Base-by-base conservation (phyloP, 768 basidiomycete genomes). In the Calocybe indica region DNA sequence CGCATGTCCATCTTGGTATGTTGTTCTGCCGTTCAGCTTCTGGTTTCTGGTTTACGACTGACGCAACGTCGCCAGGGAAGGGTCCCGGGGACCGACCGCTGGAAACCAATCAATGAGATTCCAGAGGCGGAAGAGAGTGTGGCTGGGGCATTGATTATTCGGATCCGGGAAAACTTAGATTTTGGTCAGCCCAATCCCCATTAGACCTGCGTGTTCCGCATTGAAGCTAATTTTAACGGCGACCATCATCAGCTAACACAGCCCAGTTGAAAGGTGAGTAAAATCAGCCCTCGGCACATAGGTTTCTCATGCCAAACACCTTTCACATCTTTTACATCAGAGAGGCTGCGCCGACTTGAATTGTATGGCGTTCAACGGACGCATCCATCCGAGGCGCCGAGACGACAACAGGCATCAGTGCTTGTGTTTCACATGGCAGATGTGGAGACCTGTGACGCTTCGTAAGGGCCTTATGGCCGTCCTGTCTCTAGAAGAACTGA, bases 361-460 rank as follows among this genome's bases (percentile, higher is more conserved):
- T 63, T 95, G 39, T 99, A 97, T 57, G 95, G 95, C 1, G 65
- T 79, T 7, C 72, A 79, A 40, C 81, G 73, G 53, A 81, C 74
- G 14, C 96, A 98, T 68, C 96, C 96, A 0, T 92, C 90, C 1
- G 95, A 97, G 52, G 83, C 78, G 48, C 94, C 89, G 0, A 73
- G 81, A 10, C 73, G 92, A 52, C 78, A 82, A 46, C 76, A 85
- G 48, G 84, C 92, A 5, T 78, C 75, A 9, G 82, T 82, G 2
- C 65, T 97, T 15, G 90, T 96, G 14, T 93, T 99, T 65, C 94
- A 98, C 56, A 76, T 97, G 75, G 85, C 86, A 9, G 95, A 98
- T 66, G 87, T 96, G 3, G 90, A 93, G 48, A 78, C 74, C 12
- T 83, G 90, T 50, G 95, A 99, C 62, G 92, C 95, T 6, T 92